phyloP scores from a whole-genome alignment of 805 yeast genomes.

The Sugiyamaella boreocaroliniensis region DNA sequence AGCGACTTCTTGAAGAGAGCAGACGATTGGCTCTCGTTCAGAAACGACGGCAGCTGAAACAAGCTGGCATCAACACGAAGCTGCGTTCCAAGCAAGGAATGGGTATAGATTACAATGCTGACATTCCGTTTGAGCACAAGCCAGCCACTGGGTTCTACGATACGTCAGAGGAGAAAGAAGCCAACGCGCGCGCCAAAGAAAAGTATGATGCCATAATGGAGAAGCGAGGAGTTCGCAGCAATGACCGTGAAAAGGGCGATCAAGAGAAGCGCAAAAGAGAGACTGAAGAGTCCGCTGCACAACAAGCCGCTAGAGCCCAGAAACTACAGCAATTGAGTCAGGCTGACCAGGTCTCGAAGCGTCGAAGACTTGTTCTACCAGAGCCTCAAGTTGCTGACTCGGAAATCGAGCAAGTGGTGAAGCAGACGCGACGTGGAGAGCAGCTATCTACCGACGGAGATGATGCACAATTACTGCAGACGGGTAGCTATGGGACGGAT shows the following conservation, averaged over 20 bases:
- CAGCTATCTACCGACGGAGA: conserved; percentile 5
- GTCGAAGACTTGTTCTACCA: conserved; percentile 35
- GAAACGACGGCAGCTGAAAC: conserved; percentile 42
- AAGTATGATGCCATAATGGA: conserved; percentile 38
- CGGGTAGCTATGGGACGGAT: not conserved
- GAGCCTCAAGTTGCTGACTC: conserved; percentile 29
- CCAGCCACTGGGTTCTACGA: conserved; percentile 69
- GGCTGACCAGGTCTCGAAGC: conserved; percentile 31
- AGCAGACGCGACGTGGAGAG: conserved; percentile 22
- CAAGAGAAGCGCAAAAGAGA: conserved; percentile 16
- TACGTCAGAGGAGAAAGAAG: conserved; percentile 48
- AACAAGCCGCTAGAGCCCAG: conserved; percentile 24
- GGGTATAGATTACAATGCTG: conserved; percentile 74
- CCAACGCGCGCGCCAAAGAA: conserved; percentile 34
- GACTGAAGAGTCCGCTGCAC: conserved; percentile 21
- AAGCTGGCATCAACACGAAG: conserved; percentile 25
- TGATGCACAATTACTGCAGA: not conserved
- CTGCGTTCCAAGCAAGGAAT: conserved; percentile 42
- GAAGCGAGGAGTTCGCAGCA: conserved; percentile 21
- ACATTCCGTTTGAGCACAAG: conserved; percentile 67
- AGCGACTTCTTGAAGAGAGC: conserved; percentile 73
- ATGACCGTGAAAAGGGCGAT: conserved; percentile 19
- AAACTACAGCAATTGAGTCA: conserved; percentile 26
- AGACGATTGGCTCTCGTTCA: conserved; percentile 69
- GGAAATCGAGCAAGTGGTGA: conserved; percentile 29